Conservation (phyloP, 345 rosid genomes). For the Microcos paniculata region DNA sequence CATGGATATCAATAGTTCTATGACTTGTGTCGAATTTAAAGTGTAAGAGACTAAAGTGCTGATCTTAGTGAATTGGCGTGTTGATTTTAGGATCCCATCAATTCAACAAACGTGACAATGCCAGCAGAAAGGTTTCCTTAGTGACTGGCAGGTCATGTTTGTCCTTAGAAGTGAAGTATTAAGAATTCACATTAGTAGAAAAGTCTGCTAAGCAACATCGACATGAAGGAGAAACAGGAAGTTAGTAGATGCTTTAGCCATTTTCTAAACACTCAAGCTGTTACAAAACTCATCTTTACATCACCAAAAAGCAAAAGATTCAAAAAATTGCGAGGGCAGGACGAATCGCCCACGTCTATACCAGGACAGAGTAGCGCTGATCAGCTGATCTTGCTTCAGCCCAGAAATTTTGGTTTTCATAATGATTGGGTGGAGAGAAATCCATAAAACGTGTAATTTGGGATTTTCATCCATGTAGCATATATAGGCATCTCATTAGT, state of each 20-base stretch:
- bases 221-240: too few species aligned
- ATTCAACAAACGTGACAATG: slow-evolving; percentile 14
- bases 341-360: not conserved
- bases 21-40: not conserved
- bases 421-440: not conserved
- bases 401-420: not conserved
- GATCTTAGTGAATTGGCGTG: not conserved
- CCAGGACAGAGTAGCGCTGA: not conserved
- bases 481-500: slow-evolving; percentile 8
- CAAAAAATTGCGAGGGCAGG: not conserved
- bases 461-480: not conserved
- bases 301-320: not conserved
- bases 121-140: not conserved
- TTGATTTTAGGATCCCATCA: slow-evolving; percentile 1
- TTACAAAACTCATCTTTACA: not conserved
- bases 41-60: not conserved
- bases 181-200: not conserved
- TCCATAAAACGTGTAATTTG: not conserved
- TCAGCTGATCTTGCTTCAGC: not conserved
- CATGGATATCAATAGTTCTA: not conserved
- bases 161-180: slow-evolving; percentile 15
- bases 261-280: not conserved
- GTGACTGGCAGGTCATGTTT: slow-evolving; percentile 13
- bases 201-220: too few species aligned
- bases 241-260: too few species aligned